Conservation (phyloP, 441 rosid genomes). For the Adansonia rubrostipa region DNA sequence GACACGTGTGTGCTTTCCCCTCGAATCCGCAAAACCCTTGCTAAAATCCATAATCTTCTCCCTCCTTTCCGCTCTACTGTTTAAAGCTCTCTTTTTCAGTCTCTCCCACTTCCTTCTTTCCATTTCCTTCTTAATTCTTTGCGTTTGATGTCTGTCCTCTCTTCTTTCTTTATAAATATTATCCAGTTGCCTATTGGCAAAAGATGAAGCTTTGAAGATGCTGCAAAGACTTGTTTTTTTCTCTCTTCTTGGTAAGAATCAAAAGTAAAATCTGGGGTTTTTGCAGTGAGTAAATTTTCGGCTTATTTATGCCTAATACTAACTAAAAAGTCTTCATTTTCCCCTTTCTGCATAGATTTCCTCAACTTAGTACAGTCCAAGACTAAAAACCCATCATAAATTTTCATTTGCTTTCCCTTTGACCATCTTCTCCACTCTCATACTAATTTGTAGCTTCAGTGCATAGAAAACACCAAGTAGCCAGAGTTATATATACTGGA, state of each 20-base stretch:
- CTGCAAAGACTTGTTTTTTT: not conserved
- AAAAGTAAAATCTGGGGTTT: conserved; percentile 19
- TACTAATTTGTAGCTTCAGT: not conserved
- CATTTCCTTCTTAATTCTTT: conserved; percentile 1
- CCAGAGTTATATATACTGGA: conserved; percentile 14
- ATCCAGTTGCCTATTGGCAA: conserved; percentile 2
- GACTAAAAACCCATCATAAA: not conserved
- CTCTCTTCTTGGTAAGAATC: conserved; percentile 36
- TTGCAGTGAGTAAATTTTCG: conserved; percentile 29
- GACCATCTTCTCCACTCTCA: not conserved
- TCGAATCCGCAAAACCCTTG: conserved; percentile 21
- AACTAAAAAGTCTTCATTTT: not conserved
- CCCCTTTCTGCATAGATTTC: not conserved
- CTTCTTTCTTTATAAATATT: not conserved
- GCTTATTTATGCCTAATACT: conserved; percentile 29
- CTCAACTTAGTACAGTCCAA: not conserved
- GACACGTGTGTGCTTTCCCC: conserved; percentile 39
- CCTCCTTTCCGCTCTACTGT: not conserved
- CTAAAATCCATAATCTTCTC: not conserved
- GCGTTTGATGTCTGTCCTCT: not conserved
- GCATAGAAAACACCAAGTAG: conserved; percentile 14
- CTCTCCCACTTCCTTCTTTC: not conserved
- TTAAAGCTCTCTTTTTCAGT: not conserved
- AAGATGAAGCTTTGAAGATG: conserved; percentile 32
- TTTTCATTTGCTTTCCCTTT: conserved; percentile 4